Evolutionary conservation across 2,329 filamentous ascomycete species (phyloP), one percentile per base, ranked within the genome.

Genomic region (Epichloe brachyelytri): DNA sequence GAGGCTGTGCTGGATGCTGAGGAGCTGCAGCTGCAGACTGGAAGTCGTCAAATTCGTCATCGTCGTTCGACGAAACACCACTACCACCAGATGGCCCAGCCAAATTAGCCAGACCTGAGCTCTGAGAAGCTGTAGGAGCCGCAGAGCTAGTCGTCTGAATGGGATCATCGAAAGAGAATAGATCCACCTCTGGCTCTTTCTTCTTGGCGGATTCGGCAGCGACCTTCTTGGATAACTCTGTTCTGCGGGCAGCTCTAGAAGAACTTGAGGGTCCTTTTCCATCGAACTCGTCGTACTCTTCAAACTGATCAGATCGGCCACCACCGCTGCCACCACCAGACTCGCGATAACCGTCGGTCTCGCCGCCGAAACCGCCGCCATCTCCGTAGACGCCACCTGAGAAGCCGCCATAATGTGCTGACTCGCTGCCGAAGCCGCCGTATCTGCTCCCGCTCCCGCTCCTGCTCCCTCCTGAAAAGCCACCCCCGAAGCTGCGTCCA

Each of bases 11-110:
- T 17, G 73, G 65, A 11, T 74, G 64, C n/a, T 68, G 67, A 14
- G 73, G 62, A 26, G 80, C 71, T 3, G 84, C 79, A 3, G 85
- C 73, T 14, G 91, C 91, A 19, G 89, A 95, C 67, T 95, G 88
- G 75, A 97, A 97, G 63, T 98, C 93, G 63, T 97, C 93, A 62
- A 97, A 97, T 56, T 96, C 93, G 58, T 95, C 90, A 56, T 96
- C 91, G 55, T 80, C 82, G 41, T 73, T 72, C 33, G 68, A 68
- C 15, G 68, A 46, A 17, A 56, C 56, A 2, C 53, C 56, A n/a
- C 33, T 8, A 34, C 55, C 54, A 48, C 50, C 50, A 49, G 55
- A 58, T 48, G 57, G 54, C 39, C 60, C 59, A 30, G 61, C 53
- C 46, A 82, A 63, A 15, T 73, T 68, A 43, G 72, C 71, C 46